Base-by-base conservation (phyloP, 2,329 filamentous ascomycete genomes). In the Colletotrichum chlorophyti region DNA sequence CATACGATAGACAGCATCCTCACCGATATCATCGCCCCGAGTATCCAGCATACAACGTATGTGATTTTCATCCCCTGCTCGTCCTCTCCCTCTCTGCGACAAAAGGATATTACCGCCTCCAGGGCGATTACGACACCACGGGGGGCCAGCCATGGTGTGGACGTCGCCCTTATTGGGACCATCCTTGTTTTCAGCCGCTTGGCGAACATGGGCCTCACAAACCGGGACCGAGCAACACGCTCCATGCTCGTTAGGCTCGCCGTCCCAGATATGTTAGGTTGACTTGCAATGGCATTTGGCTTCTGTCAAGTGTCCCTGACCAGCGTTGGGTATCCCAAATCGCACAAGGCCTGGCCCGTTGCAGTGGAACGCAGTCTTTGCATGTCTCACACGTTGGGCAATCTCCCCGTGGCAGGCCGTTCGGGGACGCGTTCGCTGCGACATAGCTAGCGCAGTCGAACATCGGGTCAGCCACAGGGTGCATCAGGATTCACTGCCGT, bases 121-220 rank as follows among this genome's bases (percentile, higher is more conserved):
- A 26, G 49, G 41, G 40, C 17, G 55, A 54, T 59, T 59, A 49
- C 50, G 50, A 59, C 50, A 59, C 50, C 50, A 41, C 42, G 50
- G 35, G n/a, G n/a, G 50, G 50, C 37, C 54, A 51, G 26, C 43
- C 53, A 37, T 34, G 37, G 38, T 24, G 53, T n/a, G 42, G 17
- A 53, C 47, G 40, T 37, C 54, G 50, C 42, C 24, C 37, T 31
- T 14, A 43, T 54, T 26, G 42, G 55, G 55, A 42, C 23, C 42
- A 54, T 55, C 55, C 55, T 48, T 59, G 55, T 53, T 54, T 59
- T 49, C 14, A 54, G 50, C 50, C 55, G 55, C 55, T 59, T 59
- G 55, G 55, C 55, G 51, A n/a, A 49, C 50, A 54, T 49, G 55
- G 55, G 48, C 34, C 24, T 54, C 23, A 58, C 50, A 49, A 45